Evolutionary conservation across 306 rosid species (phyloP).

Genomic region (Oxytropis ochrocephala): DNA sequence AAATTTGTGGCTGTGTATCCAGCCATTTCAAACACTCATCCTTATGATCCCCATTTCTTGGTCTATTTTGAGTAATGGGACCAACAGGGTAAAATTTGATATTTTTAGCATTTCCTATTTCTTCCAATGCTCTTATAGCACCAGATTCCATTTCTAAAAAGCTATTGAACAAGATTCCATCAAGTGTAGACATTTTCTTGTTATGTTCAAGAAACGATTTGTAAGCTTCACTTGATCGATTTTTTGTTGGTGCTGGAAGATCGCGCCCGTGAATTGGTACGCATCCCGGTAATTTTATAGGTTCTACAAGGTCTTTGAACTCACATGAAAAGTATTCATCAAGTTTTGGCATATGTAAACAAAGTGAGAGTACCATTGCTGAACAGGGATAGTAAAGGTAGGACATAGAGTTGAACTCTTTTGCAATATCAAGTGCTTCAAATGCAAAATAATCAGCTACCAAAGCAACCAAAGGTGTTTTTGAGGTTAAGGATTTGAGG

Average conservation of each 20-base stretch:
- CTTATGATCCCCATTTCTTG: not conserved
- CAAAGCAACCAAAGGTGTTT: slow-evolving; percentile 8
- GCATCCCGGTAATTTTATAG: slow-evolving; percentile 26
- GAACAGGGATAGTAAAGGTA: slow-evolving; percentile 19
- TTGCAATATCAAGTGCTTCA: slow-evolving; percentile 15
- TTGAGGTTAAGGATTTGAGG: slow-evolving; percentile 14
- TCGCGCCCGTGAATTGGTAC: slow-evolving; percentile 17
- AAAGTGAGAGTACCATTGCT: not conserved
- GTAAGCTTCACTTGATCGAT: slow-evolving; percentile 13
- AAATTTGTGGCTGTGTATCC: slow-evolving; percentile 14
- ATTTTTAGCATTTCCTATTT: not conserved
- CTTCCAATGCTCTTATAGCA: slow-evolving; percentile 19
- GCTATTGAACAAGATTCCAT: slow-evolving; percentile 28
- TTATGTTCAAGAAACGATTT: not conserved
- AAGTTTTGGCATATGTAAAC: not conserved
- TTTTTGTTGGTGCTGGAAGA: not conserved
- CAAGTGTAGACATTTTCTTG: not conserved
- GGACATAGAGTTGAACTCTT: slow-evolving; percentile 23
- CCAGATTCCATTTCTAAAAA: slow-evolving; percentile 21
- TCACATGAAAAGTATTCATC: slow-evolving; percentile 19
- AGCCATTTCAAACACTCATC: slow-evolving; percentile 21
- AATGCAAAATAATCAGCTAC: slow-evolving; percentile 20
- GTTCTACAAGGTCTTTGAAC: not conserved
- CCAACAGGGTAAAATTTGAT: slow-evolving; percentile 16
- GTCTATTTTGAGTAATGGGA: slow-evolving; percentile 26